Evolutionary conservation across 2,329 filamentous ascomycete species (phyloP).

Genomic region (Cadophora sp.): DNA sequence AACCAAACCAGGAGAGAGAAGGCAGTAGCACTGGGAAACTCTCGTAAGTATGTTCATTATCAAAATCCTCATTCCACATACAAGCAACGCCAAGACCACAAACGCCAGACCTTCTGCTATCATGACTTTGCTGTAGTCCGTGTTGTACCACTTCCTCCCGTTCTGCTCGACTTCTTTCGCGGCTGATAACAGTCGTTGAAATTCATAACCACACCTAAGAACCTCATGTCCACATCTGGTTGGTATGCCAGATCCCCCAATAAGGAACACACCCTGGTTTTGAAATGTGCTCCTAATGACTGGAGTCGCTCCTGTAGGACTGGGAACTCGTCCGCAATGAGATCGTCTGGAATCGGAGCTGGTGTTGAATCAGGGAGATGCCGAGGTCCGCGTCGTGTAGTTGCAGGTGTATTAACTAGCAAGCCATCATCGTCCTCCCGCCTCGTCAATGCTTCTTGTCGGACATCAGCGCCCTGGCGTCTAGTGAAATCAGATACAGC

Average conservation of each 20-base stretch:
- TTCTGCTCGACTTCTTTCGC: conserved; percentile 55
- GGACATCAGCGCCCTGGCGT: conserved; percentile 83
- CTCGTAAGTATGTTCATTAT: conserved; percentile 8
- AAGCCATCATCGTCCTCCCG: conserved; percentile 44
- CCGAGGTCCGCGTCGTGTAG: conserved; percentile 41
- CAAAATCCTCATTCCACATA: conserved; percentile 1
- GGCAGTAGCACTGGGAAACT: neutral
- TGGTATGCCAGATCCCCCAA: conserved; percentile 92
- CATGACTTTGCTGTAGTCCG: conserved; percentile 62
- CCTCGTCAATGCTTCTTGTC: conserved; percentile 61
- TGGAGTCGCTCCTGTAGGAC: conserved; percentile 76
- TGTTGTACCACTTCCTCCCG: conserved; percentile 27
- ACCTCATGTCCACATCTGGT: conserved; percentile 92
- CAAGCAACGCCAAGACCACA: conserved; percentile 5
- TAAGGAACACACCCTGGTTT: conserved; percentile 76
- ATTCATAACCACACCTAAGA: conserved; percentile 97
- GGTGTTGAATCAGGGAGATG: conserved; percentile 42
- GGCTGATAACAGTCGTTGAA: conserved; percentile 97
- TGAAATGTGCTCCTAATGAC: conserved; percentile 78
- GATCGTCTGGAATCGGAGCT: conserved; percentile 42
- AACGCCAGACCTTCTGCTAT: conserved; percentile 16
- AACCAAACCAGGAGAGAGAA: neutral
- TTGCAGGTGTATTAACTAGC: conserved; percentile 40
- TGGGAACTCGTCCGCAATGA: conserved; percentile 68
- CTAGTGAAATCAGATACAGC: conserved; percentile 92